These are phyloP conservation scores for Corchorus olitorius DNA, from an alignment of 345 rosid species.

Conservation along the genomic window DNA sequence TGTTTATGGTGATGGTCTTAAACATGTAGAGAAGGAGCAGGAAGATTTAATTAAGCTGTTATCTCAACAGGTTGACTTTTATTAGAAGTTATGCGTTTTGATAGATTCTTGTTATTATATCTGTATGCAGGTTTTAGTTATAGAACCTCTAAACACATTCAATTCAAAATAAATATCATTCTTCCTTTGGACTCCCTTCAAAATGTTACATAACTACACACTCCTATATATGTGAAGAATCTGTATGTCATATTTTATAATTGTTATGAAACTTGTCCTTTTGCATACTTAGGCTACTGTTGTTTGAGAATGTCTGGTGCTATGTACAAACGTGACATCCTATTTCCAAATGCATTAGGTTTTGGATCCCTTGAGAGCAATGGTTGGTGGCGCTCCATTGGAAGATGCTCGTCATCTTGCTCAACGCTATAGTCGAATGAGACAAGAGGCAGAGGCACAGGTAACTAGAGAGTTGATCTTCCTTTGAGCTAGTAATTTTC, in stretches of 20 bases:
- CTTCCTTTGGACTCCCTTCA: neutral
- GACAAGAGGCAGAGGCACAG: constrained; percentile 95
- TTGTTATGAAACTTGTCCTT: constrained; percentile 1
- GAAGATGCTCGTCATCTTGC: constrained; percentile 99
- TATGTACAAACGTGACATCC: neutral
- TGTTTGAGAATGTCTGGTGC: neutral
- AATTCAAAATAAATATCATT: neutral
- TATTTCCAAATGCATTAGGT: constrained; percentile 40
- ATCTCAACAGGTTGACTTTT: constrained; percentile 67
- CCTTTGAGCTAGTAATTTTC: constrained; percentile 5
- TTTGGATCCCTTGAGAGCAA: constrained; percentile 93
- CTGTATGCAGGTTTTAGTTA: neutral
- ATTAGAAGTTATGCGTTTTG: neutral
- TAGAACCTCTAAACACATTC: constrained; percentile 8
- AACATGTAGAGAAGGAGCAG: constrained; percentile 88
- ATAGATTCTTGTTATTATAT: neutral
- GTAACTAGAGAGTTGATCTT: constrained; percentile 40
- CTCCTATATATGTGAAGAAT: neutral
- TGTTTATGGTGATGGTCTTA: constrained; percentile 86
- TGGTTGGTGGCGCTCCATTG: constrained; percentile 68
- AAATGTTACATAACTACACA: neutral
- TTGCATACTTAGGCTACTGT: neutral
- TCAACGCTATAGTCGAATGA: constrained; percentile 97
- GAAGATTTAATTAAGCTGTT: constrained; percentile 74
- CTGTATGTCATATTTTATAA: neutral